Percentiles rank a stretch among this genome's conserved stretches.
phyloP scores from a whole-genome alignment of 1,139 yeast genomes.

The Hansenula anomala region DNA sequence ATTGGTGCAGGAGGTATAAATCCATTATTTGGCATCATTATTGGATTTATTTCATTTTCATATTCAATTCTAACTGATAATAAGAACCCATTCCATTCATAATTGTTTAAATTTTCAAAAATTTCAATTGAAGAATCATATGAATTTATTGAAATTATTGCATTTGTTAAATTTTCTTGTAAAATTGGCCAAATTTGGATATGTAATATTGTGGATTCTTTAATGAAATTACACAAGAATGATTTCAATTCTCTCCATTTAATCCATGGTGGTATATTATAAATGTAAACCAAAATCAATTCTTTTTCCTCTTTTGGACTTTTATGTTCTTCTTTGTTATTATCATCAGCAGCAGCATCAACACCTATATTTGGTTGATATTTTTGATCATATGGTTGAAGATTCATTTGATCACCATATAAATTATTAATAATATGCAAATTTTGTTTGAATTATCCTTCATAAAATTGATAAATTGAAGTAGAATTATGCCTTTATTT shows the following conservation, averaged over 20 bases:
- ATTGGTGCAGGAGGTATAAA: background rate
- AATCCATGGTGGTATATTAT: slow-evolving; percentile 13
- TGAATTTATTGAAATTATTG: background rate
- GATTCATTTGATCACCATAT: background rate
- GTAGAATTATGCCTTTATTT: no score
- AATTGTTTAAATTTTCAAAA: background rate
- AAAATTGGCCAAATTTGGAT: slow-evolving; percentile 4
- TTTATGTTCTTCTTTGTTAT: no score
- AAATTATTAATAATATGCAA: no score
- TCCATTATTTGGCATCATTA: no score
- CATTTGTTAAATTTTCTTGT: no score
- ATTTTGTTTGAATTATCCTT: no score
- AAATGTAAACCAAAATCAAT: slow-evolving; percentile 9
- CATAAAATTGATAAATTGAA: no score
- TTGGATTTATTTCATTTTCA: background rate
- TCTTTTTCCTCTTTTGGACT: background rate
- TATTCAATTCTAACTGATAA: background rate
- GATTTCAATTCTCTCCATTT: slow-evolving; percentile 18
- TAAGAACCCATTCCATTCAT: background rate
- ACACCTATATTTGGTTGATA: background rate
- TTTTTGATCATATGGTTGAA: background rate
- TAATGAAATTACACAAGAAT: slow-evolving; percentile 7
- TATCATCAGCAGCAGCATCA: background rate
- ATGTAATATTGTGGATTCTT: slow-evolving; percentile 4
- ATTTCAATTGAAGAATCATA: background rate